A percentile compares a stretch with the other conserved stretches of the same genome.
Conservation (phyloP, 176 grass and related monocot species). For the Stipa capillata region DNA sequence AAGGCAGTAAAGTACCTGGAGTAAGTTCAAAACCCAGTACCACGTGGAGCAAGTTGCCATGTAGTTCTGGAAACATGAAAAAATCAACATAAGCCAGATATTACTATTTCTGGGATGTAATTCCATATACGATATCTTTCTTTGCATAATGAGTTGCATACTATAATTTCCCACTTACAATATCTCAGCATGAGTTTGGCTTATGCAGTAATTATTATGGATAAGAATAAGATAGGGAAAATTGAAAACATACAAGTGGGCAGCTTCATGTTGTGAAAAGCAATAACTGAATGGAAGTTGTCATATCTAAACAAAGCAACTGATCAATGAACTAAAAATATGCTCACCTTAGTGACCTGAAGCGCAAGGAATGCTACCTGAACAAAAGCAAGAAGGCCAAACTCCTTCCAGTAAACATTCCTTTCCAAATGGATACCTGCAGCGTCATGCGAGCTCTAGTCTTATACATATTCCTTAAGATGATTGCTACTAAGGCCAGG, state of each 20-base stretch:
- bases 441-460: not conserved
- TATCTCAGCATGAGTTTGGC: not conserved
- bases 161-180: not conserved
- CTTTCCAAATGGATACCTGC: slow-evolving; percentile 54
- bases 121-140: not conserved
- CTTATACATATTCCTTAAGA: not conserved
- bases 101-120: not conserved
- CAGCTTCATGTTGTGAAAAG: not conserved
- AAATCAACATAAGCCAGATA: not conserved
- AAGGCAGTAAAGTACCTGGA: slow-evolving; percentile 45
- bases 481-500: not conserved
- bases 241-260: not conserved
- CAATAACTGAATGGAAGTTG: not conserved
- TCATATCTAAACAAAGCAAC: not conserved
- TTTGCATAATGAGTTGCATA: not conserved
- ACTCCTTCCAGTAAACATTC: slow-evolving; percentile 74
- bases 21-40: slow-evolving; percentile 68
- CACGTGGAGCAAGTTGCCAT: slow-evolving; percentile 43
- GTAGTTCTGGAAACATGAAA: slow-evolving; percentile 39
- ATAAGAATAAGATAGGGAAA: not conserved
- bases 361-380: slow-evolving; percentile 69
- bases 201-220: not conserved
- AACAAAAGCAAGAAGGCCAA: slow-evolving; percentile 58
- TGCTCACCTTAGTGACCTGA: slow-evolving; percentile 63
- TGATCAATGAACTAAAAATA: not conserved